phyloP scores from a whole-genome alignment of 495 filamentous ascomycete species.

The Penicillium cosmopolitanum region DNA sequence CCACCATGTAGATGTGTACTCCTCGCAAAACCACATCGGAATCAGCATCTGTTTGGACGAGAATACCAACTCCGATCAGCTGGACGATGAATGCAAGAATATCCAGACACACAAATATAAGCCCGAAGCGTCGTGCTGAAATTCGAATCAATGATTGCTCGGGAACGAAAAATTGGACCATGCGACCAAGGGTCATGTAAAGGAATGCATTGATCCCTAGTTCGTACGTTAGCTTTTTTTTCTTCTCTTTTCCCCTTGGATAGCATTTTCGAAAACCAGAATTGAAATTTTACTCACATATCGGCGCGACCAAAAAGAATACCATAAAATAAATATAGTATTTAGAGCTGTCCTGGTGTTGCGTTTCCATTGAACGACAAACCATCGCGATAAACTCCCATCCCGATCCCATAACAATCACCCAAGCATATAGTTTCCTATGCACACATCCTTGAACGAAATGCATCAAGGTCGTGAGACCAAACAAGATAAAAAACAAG shows the following conservation, averaged over 20 bases:
- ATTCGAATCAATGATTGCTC: conserved; percentile 49
- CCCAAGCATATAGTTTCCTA: conserved; percentile 54
- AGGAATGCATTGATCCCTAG: conserved; percentile 61
- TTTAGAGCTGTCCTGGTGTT: conserved; percentile 22
- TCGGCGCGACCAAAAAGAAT: conserved; percentile 36
- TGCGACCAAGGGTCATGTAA: conserved; percentile 70
- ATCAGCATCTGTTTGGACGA: conserved; percentile 16
- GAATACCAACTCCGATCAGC: conserved; percentile 48
- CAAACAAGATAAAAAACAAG: conserved; percentile 40
- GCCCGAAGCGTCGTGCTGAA: conserved; percentile 32
- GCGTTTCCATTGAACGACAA: conserved; percentile 32
- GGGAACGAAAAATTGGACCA: conserved; percentile 56
- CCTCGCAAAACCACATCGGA: conserved; percentile 40
- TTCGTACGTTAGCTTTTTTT: neutral
- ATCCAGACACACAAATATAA: conserved; percentile 67
- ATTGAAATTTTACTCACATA: conserved; percentile 22
- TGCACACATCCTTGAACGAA: conserved; percentile 36
- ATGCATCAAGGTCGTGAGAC: conserved; percentile 33
- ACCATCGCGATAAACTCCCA: conserved; percentile 52
- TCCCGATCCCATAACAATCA: conserved; percentile 52
- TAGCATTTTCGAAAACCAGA: too few species aligned
- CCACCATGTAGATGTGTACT: conserved; percentile 54
- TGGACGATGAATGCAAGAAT: conserved; percentile 68
- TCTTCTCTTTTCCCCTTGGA: too few species aligned
- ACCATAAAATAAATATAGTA: conserved; percentile 18